Base-by-base conservation (phyloP, 2,329 filamentous ascomycete species). In the Cytospora paraplurivora region DNA sequence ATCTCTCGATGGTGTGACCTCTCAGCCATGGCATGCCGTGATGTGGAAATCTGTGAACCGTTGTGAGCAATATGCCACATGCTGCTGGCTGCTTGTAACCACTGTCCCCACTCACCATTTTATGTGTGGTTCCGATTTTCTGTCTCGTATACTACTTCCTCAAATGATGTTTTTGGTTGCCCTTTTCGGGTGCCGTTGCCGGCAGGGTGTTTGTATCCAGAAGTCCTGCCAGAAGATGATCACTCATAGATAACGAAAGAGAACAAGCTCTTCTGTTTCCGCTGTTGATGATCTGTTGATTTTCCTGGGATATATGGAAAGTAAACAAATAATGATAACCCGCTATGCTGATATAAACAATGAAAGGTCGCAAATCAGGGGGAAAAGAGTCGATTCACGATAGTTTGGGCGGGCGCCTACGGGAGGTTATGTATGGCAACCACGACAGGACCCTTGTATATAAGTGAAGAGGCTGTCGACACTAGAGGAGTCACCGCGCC, bases 1-100 rank as follows among this genome's bases (percentile, higher is more conserved):
- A 85, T 84, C 72, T 84, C 81, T 64, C 75, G 76, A 62, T 77
- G 78, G n/a, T n/a, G n/a, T 71, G 77, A 76, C 63, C 71, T 76
- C 72, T 71, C 76, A 71, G 69, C 75, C 67, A 67, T 73, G 71
- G 57, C 74, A 72, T 68, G 73, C 71, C 66, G 72, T 68, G 69
- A 61, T 21, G 62, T 63, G 44, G 75, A 72, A 41, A 78, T 75
- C 78, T 80, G 61, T 5, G 37, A 35, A 17, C 35, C 27, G 19
- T 33, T 34, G 55, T 66, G 44, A 67, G 65, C 41, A 5, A 56
- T 32, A 32, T 55, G 63, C 32, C 17, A 34, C 13, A 17, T 33
- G 34, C 7, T 59, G 35, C 11, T 34, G 15, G n/a, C n/a, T n/a
- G n/a, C n/a, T 49, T 35, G n/a, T n/a, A 34, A 21, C 34, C 38